Evolutionary conservation across 2,329 filamentous ascomycete genomes (phyloP).

Genomic region (Aureobasidium leucospermi): DNA sequence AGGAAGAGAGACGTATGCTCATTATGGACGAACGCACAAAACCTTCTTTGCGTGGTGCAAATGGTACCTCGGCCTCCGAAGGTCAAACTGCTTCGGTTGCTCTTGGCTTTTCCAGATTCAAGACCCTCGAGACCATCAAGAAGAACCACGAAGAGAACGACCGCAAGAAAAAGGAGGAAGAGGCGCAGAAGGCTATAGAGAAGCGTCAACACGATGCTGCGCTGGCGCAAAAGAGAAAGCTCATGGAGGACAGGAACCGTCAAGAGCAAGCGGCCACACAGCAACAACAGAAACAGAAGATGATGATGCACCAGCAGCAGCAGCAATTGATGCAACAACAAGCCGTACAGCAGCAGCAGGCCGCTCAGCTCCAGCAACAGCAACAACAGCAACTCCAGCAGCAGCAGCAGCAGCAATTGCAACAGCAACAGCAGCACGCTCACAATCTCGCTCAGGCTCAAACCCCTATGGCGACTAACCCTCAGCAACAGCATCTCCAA

Average conservation of each 20-base stretch:
- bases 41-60: slow-evolving; percentile 48
- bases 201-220: slow-evolving; percentile 30
- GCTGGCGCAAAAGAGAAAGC: slow-evolving; percentile 27
- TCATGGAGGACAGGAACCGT: slow-evolving; percentile 26
- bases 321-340: slow-evolving; percentile 36
- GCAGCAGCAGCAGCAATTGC: slow-evolving; percentile 35
- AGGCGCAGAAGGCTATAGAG: slow-evolving; percentile 44
- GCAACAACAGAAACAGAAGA: slow-evolving; percentile 46
- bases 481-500: slow-evolving; percentile 35
- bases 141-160: slow-evolving; percentile 68
- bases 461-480: slow-evolving; percentile 17
- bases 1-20: slow-evolving; percentile 87
- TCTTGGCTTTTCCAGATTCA: slow-evolving; percentile 88
- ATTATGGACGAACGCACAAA: slow-evolving; percentile 77
- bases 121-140: slow-evolving; percentile 80
- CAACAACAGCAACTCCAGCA: slow-evolving; percentile 34
- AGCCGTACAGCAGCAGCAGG: slow-evolving; percentile 35
- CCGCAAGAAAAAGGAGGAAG: slow-evolving; percentile 39
- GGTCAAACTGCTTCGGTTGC: slow-evolving; percentile 62
- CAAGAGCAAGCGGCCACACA: slow-evolving; percentile 30
- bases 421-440: slow-evolving; percentile 32
- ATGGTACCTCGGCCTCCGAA: slow-evolving; percentile 62
- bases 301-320: slow-evolving; percentile 23
- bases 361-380: slow-evolving; percentile 39
- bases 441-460: slow-evolving; percentile 15